Base-by-base conservation (phyloP, 257 asterid species). In the Nemophila menziesii region DNA sequence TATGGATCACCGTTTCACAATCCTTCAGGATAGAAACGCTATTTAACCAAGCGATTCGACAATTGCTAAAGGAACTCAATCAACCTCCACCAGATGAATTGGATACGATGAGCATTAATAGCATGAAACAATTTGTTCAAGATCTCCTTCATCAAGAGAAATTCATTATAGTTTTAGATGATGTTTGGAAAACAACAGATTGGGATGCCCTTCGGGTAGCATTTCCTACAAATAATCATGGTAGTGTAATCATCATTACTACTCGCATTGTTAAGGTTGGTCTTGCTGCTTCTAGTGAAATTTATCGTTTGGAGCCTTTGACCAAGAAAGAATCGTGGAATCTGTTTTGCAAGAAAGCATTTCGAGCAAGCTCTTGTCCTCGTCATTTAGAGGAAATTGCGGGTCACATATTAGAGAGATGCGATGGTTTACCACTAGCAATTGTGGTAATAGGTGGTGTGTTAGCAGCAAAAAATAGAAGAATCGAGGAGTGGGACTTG, bases 1-100 rank as follows among this genome's bases (percentile, higher is more conserved):
- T 58, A 1, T 58, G 71, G 68, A 46, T 68, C 38, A 63, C 72
- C n/a, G 47, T 68, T 27, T n/a, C n/a, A n/a, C n/a, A n/a, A n/a
- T n/a, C n/a, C n/a, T n/a, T 64, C 69, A 14, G 29, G 14, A 21
- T 56, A 43, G 64, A 52, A 19, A 60, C 40, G 15, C 43, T 61
- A 21, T 39, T 65, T 43, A 57, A 41, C 33, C 55, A 53, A 10
- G 37, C 43, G 27, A 49, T 65, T 11, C 63, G 26, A 12, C 73
- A 69, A 20, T 54, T 69, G 15, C 43, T 27, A 0, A 52, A 44
- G 3, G 58, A 65, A 46, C 43, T 57, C 55, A 54, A 47, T 34
- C 51, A 50, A 23, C 48, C 46, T 3, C 19, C 18, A 4, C 68
- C 65, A 3, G 39, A 45, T 5, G 41, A 49, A 16, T 22, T 55